A percentile compares a stretch with the other conserved stretches of the same genome.
Evolutionary conservation across 2,329 filamentous ascomycete genomes (phyloP).

Genomic region (Nemania diffusa): DNA sequence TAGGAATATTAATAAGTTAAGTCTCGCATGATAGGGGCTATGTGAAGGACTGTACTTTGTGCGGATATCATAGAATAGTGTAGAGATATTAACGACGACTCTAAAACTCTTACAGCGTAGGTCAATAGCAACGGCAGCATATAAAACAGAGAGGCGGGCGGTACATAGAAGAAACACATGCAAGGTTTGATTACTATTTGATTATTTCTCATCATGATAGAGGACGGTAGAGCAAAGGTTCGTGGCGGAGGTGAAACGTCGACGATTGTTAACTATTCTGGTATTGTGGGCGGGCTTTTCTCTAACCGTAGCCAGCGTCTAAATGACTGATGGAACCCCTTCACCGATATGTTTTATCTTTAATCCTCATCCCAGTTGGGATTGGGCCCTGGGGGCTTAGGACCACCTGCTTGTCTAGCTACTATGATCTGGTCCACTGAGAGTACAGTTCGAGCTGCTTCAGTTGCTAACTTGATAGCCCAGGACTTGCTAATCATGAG

Average conservation of each 20-base stretch:
- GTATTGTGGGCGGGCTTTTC: conserved; percentile 32
- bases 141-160: neutral
- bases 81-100: neutral
- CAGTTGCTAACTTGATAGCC: conserved; percentile 97
- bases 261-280: conserved; percentile 18
- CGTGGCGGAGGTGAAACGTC: neutral
- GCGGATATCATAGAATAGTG: neutral
- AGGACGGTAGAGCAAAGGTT: neutral
- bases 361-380: conserved; percentile 76
- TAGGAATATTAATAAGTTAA: neutral
- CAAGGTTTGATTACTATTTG: too few relatives aligned
- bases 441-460: conserved; percentile 91
- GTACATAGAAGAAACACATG: neutral
- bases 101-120: neutral
- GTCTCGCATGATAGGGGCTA: neutral
- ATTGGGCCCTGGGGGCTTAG: conserved; percentile 95
- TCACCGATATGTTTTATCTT: conserved; percentile 38
- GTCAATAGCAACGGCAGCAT: neutral
- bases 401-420: conserved; percentile 93
- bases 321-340: conserved; percentile 25
- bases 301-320: conserved; percentile 30
- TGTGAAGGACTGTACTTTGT: neutral
- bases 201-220: conserved; percentile 1
- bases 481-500: conserved; percentile 91
- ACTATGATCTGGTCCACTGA: conserved; percentile 99